Percentiles rank a stretch among this genome's conserved stretches.
Conservation (phyloP, 176 grass and related monocot genomes). For the Aegilops bicornis region DNA sequence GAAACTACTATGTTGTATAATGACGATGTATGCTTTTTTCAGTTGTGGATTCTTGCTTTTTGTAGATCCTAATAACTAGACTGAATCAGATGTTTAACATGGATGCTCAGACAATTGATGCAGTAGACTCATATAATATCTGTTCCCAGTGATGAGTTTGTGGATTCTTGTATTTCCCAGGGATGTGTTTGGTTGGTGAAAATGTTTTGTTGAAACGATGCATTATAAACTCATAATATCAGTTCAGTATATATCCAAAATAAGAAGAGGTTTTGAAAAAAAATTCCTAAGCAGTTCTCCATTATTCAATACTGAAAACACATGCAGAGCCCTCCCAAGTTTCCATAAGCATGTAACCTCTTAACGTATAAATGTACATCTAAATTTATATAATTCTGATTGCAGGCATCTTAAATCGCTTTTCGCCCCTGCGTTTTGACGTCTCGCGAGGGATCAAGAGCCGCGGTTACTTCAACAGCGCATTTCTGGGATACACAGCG, state of each 20-base stretch:
- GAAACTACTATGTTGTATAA: neutral
- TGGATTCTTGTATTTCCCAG: too few species aligned
- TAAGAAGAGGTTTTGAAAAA: neutral
- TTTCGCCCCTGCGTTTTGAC: constrained; percentile 87
- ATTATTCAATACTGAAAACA: neutral
- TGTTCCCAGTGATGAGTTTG: too few species aligned
- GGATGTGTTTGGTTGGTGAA: neutral
- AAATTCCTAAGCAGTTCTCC: neutral
- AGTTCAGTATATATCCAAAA: neutral
- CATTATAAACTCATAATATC: neutral
- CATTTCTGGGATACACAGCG: constrained; percentile 71
- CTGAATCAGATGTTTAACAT: neutral
- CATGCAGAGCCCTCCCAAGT: neutral
- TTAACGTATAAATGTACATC: neutral
- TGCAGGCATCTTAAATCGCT: constrained; percentile 92
- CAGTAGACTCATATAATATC: too few species aligned
- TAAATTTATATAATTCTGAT: neutral
- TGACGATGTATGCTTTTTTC: neutral
- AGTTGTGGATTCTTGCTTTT: neutral
- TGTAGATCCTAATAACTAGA: neutral
- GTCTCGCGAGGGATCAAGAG: constrained; percentile 73
- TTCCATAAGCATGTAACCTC: neutral
- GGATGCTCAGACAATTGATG: neutral
- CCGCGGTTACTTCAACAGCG: constrained; percentile 69
- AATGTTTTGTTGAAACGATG: neutral